A percentile compares a stretch with the other conserved stretches of the same genome.
Conservation (phyloP, 169 alveolate genomes). For the Eimeria zaria region DNA sequence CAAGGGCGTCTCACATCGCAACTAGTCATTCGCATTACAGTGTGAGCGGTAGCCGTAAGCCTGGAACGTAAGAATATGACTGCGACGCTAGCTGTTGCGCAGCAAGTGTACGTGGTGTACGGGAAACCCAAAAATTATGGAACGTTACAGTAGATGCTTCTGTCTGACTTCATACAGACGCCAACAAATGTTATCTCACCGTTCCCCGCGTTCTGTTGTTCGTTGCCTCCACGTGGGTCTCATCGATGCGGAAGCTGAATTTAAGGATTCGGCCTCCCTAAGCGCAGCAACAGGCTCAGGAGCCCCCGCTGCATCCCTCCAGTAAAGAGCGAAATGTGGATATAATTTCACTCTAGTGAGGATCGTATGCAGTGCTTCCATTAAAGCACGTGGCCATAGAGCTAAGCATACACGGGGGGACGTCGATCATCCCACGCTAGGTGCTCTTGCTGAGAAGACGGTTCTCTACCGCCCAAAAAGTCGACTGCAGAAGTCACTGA, state of each 20-base stretch:
- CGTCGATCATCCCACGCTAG: not conserved
- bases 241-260: slow-evolving; percentile 9
- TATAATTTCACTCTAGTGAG: not conserved
- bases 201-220: slow-evolving; percentile 18
- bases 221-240: not conserved
- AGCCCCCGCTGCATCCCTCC: slow-evolving; percentile 29
- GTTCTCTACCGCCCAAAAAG: not conserved
- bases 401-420: not conserved
- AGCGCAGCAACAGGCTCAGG: slow-evolving; percentile 45
- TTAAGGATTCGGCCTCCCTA: slow-evolving; percentile 37
- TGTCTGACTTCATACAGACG: not conserved
- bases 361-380: not conserved
- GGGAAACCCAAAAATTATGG: not conserved
- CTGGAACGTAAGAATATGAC: not conserved
- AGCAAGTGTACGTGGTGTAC: not conserved
- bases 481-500: not conserved
- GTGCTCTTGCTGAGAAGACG: not conserved
- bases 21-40: not conserved
- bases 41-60: not conserved
- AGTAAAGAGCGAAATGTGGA: not conserved
- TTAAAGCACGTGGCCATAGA: not conserved
- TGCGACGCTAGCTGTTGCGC: not conserved
- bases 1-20: not conserved
- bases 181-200: not conserved
- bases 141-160: not conserved